Base-by-base conservation (phyloP, 495 filamentous ascomycete genomes). In the Hyaloscypha bicolor region DNA sequence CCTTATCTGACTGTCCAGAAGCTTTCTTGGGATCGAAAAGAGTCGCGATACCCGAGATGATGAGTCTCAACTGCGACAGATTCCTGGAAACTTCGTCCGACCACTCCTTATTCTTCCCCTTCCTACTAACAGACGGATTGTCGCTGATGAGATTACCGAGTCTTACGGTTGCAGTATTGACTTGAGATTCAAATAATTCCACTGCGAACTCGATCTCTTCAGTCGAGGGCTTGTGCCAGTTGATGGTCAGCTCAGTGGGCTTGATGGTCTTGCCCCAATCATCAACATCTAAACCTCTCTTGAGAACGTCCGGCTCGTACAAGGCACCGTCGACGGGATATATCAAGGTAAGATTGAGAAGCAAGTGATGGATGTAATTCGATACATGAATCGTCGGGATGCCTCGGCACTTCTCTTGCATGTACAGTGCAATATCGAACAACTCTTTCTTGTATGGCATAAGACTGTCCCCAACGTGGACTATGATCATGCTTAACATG, bases 21-120 rank as follows among this genome's bases (percentile, higher is more conserved):
- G 90, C 89, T 22, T 87, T 82, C 65, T 89, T 86, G 4, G 92
- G 84, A 67, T 97, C 93, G 70, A 98, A 98, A 9, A 99, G 83
- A 1, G 91, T 86, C 9, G 94, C 91, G 11, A 97, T 86, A 48
- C 95, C 95, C 14, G 93, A 96, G 60, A 97, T 83, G 32, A 96
- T 83, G 39, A 99, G 84, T 64, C 94, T 84, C 21, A 98, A 79
- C 57, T 97, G 90, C 3, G 93, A 90, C 56, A 99, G 77, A 75
- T 96, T 96, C 64, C 95, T 81, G 4, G 93, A 92, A 35, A 97
- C 89, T 77, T 98, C 96, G 77, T 99, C 95, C 0, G 94, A 97
- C 95, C 95, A 99, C 71, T 96, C 94, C 77, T 98, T 98, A 61
- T 94, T 95, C 73, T 91, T 96, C 53, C 95, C 95, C 71, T 96